Base-by-base conservation (phyloP, 2,329 filamentous ascomycete species). In the Chaetomium sp. region DNA sequence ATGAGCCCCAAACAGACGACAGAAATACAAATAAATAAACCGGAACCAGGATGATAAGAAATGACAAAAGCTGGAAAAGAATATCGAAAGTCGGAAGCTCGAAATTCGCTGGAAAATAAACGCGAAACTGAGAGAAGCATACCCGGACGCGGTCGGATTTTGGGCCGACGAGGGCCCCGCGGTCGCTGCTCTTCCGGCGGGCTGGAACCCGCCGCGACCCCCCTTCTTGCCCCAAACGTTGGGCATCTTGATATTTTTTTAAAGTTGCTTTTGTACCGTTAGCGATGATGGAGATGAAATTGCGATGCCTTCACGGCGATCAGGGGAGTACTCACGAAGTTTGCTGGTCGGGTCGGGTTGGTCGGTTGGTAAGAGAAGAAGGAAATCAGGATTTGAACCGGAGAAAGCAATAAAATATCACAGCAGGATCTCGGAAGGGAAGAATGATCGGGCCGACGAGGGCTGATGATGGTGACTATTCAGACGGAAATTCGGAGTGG, bases 111-210 rank as follows among this genome's bases (percentile, higher is more conserved):
- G 47, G 51, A 16, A 25, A 45, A 23, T 19, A 58, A 12, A 38
- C 3, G 27, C 19, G 12, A 60, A 42, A 51, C 9, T 19, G 16
- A 25, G 29, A 33, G 51, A 60, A 16, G 21, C 23, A 7, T 60
- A 60, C 51, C 42, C 45, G 10, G 57, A 64, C 51, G 51, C 45
- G 10, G 62, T 33, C 16, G 19, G 51, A 56, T 60, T 60, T 12
- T 38, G 51, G 10, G 2, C 23, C 3, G 57, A 57, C 23, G 57
- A 50, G 42, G 51, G 33, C 29, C 4, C 29, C 16, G 50, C 31
- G 19, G 33, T 27, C 12, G 21, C 56, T 29, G 47, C 55, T 25
- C 25, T 21, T n/a, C 23, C 9, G 16, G 9, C 19, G 23, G 4
- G 5, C 35, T 47, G 35, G 10, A 3, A 19, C 56, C 38, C 23